A percentile compares a stretch with the other conserved stretches of the same genome.
These are phyloP conservation scores for Rhodosporidiobolus sp. DNA, from an alignment of 768 basidiomycete species.

Conservation along the genomic window DNA sequence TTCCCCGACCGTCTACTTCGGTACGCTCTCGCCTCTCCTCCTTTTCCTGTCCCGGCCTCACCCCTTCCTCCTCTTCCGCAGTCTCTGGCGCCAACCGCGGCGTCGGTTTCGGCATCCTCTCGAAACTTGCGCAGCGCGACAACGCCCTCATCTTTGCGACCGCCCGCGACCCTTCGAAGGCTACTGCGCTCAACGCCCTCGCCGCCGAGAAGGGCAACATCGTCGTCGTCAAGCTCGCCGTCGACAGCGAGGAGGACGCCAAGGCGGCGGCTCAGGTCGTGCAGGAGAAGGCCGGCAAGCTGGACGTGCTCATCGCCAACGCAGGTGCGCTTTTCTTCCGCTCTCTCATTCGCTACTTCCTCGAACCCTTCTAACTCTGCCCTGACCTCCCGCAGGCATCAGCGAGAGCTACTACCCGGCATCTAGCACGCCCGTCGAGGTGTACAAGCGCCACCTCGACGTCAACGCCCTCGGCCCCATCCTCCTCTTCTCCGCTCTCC, in stretches of 20 bases:
- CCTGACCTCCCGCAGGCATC: neutral
- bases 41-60: too few species aligned
- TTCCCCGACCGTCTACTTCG: too few species aligned
- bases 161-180: neutral
- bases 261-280: conserved; percentile 26
- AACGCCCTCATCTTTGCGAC: neutral
- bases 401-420: neutral
- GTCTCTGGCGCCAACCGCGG: neutral
- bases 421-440: too few species aligned
- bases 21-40: too few species aligned
- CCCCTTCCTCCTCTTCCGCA: neutral
- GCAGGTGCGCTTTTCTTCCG: conserved; percentile 26
- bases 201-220: neutral
- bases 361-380: too few species aligned
- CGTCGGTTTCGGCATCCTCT: neutral
- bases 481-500: neutral
- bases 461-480: neutral
- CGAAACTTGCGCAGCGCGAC: neutral
- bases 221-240: conserved; percentile 26
- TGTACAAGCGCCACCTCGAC: neutral
- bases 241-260: conserved; percentile 29
- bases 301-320: conserved; percentile 43
- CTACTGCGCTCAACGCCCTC: neutral
- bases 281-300: conserved; percentile 23
- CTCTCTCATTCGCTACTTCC: too few species aligned